phyloP scores from a whole-genome alignment of 106 monocot genomes.

The Dioscorea dumetorum region DNA sequence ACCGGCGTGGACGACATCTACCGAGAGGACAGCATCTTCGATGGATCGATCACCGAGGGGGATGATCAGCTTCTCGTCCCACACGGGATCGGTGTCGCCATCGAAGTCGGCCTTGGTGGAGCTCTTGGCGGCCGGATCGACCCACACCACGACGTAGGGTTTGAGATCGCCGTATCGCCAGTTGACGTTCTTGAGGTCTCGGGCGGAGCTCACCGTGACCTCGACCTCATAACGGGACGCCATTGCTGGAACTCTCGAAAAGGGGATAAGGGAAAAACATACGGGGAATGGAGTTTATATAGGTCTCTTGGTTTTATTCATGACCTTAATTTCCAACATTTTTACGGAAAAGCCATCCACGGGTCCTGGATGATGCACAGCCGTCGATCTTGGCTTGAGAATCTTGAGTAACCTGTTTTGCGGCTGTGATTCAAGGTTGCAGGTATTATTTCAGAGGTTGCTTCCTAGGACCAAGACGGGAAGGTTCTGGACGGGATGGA shows the following conservation, averaged over 20 bases:
- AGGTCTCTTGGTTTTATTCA: too few species aligned
- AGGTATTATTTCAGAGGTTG: too few species aligned
- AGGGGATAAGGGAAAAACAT: too few species aligned
- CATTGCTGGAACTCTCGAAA: not conserved
- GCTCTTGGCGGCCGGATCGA: constrained; percentile 47
- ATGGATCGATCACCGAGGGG: constrained; percentile 20
- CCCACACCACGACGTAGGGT: constrained; percentile 70
- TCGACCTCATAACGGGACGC: constrained; percentile 46
- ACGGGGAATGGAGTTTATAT: too few species aligned
- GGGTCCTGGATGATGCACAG: too few species aligned
- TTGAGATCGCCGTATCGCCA: constrained; percentile 58
- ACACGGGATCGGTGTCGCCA: constrained; percentile 40
- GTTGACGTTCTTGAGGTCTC: constrained; percentile 81
- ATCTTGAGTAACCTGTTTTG: too few species aligned
- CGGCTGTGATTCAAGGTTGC: too few species aligned
- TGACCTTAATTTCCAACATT: too few species aligned
- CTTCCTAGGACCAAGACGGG: too few species aligned
- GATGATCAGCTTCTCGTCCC: constrained; percentile 65
- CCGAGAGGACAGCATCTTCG: constrained; percentile 41
- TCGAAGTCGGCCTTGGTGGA: constrained; percentile 68
- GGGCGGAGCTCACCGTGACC: constrained; percentile 48
- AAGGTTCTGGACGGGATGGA: too few species aligned
- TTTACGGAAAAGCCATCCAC: too few species aligned
- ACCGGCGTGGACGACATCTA: constrained; percentile 81
- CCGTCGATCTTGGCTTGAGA: too few species aligned